Base-by-base conservation (phyloP, 352 stramenopile species). In the Pythium chondricola region DNA sequence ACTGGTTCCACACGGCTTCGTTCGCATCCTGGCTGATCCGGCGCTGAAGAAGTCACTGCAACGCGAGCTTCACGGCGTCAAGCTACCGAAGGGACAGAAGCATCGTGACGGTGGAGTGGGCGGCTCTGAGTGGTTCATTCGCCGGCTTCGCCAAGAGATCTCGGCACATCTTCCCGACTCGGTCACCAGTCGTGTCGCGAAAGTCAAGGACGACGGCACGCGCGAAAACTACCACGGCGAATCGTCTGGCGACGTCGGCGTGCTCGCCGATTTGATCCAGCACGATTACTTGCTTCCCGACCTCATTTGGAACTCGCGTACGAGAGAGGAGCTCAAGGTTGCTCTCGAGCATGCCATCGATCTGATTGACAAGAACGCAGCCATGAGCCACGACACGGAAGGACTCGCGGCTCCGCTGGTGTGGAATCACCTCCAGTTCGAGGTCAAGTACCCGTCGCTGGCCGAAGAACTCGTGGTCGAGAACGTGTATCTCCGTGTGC, bases 251-350 rank as follows among this genome's bases (percentile, higher is more conserved):
- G 79, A 93, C 47, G 67, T 93, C 24, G 69, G 61, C 21, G 48
- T 90, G 5, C 31, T 93, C n/a, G 71, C 67, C 17, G 65, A 71
- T 46, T 64, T 93, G 48, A 40, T 93, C 2, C 54, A 75, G 13
- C 83, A 82, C 20, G 75, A 88, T 48, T 91, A 88, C 26, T 54
- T 83, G 32, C 68, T 91, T 2, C 82, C 80, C 5, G 82, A 93
- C 36, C 60, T 91, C 27, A 85, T 93, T 29, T 93, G 82, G 82
- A 85, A 88, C 31, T 61, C 75, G 13, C 33, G 61, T 20, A 81
- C 70, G 3, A 65, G 79, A 36, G 42, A 58, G 25, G 77, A 91
- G 49, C 52, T 93, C 9, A 74, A 75, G 50, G 16, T 17, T 43
- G 43, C 35, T 56, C 66, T 61, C 27, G 45, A 61, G 27, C 24